Base-by-base conservation (phyloP, 441 rosid genomes). In the Raphanus hybrid region DNA sequence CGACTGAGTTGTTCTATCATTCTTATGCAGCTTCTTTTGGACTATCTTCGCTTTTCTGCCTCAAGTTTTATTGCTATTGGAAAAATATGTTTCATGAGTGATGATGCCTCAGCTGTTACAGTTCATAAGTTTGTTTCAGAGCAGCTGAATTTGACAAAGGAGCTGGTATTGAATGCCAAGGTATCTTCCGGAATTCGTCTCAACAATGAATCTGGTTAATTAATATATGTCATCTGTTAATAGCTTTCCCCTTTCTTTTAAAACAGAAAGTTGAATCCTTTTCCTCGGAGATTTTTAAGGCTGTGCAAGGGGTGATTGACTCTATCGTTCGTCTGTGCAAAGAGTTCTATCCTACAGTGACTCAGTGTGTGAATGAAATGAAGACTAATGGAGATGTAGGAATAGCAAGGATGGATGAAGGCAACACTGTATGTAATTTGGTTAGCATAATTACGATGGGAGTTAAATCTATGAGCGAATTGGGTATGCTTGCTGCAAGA, bases 401-500 rank as follows among this genome's bases (percentile, higher is more conserved):
- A 35, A 35, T 35, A 35, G 8, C 39, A 35, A 35, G 8, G 39
- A 35, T 35, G 39, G 39, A 35, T 7, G 39, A 35, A 35, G 39
- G 39, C 39, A 35, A 35, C 39, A 1, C 2, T 6, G 39, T 35
- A 35, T 1, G 78, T 82, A 90, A 79, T 80, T 83, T 83, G 43
- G 72, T 81, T 27, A 82, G 78, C 78, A 73, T 90, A 74, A 82
- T 75, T 65, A 84, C 83, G 77, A 73, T 79, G 48, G 76, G 90
- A 14, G 60, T 91, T 75, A 89, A 87, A 57, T 86, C 86, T 58
- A 78, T 93, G 66, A 85, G 85, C 75, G 92, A 93, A 55, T 77
- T 96, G 61, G 96, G 96, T 27, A 84, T 85, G 76, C 74, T 91
- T 75, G 95, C 98, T 41, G 93, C 97, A 67, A 87, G 82, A 81